phyloP scores from a whole-genome alignment of 768 basidiomycete species.

The Suillus occidentalis region DNA sequence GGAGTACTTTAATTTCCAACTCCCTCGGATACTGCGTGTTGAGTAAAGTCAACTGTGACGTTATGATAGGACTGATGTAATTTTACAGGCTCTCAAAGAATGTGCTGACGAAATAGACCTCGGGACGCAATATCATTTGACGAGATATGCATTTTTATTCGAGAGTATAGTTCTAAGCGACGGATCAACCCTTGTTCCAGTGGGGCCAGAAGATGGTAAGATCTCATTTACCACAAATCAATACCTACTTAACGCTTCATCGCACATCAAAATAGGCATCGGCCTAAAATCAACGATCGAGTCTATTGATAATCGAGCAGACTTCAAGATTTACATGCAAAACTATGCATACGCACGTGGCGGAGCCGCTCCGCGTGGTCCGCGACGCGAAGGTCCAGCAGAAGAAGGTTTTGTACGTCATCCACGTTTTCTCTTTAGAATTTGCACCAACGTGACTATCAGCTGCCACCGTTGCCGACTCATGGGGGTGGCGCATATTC shows the following conservation, averaged over 20 bases:
- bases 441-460: background rate
- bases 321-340: conserved; percentile 97
- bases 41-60: background rate
- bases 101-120: conserved; percentile 95
- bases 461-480: conserved; percentile 66
- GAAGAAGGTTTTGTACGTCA: conserved; percentile 95
- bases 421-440: conserved; percentile 9
- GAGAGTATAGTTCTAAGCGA: conserved; percentile 90
- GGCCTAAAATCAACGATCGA: conserved; percentile 89
- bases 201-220: conserved; percentile 68
- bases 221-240: background rate
- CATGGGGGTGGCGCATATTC: conserved; percentile 33
- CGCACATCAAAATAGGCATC: conserved; percentile 38
- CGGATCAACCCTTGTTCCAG: conserved; percentile 78
- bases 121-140: conserved; percentile 96
- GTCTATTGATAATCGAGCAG: conserved; percentile 89
- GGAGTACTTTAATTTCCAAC: conserved; percentile 97
- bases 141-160: conserved; percentile 91
- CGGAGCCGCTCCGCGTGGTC: conserved; percentile 57
- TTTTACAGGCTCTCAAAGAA: conserved; percentile 79
- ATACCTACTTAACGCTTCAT: background rate
- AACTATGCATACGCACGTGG: conserved; percentile 93
- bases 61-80: conserved; percentile 13
- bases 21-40: conserved; percentile 84
- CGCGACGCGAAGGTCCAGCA: conserved; percentile 81